Evolutionary conservation across 331 rosid species (phyloP).

Genomic region (Pyracantha coccinea): DNA sequence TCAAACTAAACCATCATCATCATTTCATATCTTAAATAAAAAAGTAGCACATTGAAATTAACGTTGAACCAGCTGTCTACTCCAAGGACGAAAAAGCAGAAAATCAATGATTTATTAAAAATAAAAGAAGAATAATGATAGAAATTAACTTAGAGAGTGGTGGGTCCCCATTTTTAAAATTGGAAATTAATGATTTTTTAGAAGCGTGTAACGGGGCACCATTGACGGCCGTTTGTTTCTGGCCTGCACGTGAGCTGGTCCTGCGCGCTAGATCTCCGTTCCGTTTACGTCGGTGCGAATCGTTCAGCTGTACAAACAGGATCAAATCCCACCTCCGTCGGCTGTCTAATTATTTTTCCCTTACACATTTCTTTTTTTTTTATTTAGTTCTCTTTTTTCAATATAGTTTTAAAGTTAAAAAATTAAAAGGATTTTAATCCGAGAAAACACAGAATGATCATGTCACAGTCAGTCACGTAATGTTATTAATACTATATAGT

Average conservation of each 20-base stretch:
- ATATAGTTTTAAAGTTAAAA: no score
- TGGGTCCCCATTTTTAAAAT: no score
- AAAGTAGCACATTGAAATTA: neutral
- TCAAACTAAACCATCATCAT: neutral
- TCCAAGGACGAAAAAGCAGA: neutral
- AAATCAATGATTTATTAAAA: neutral
- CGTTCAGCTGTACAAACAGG: neutral
- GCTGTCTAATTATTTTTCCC: neutral
- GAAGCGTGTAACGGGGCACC: conserved; percentile 10
- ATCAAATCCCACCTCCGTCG: neutral
- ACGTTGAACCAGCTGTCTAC: neutral
- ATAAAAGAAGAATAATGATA: neutral
- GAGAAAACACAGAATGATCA: fast-evolving
- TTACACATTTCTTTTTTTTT: no score
- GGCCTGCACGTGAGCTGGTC: neutral
- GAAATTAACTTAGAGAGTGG: no score
- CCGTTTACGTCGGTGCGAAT: conserved; percentile 54
- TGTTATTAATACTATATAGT: no score
- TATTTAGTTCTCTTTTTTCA: no score
- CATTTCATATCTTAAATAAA: neutral
- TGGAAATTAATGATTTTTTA: neutral
- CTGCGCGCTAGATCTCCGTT: conserved; percentile 22
- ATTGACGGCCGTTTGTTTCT: conserved; percentile 26
- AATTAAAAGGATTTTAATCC: no score
- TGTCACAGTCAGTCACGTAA: neutral